These are phyloP conservation scores for Bolboschoenus planiculmis DNA, from an alignment of 176 grass and related monocot genomes.

Conservation along the genomic window DNA sequence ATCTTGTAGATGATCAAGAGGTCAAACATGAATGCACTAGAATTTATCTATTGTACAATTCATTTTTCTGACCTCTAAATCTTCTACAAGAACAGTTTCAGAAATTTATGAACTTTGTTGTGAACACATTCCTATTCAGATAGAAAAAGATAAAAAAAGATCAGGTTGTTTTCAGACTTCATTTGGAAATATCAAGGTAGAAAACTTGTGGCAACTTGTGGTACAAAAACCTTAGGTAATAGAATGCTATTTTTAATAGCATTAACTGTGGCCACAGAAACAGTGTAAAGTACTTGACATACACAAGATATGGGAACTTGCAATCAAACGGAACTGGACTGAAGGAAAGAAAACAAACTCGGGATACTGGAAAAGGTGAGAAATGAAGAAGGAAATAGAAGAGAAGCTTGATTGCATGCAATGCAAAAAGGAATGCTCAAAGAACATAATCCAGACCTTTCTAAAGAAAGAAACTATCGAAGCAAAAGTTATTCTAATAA, in stretches of 20 bases:
- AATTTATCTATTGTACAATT: slow-evolving; percentile 1
- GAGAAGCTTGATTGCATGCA: neutral
- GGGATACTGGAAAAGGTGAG: neutral
- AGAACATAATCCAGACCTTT: neutral
- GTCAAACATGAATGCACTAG: neutral
- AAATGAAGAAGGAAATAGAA: slow-evolving; percentile 5
- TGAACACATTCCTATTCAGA: neutral
- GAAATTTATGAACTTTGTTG: neutral
- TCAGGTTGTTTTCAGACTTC: neutral
- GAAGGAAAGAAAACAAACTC: neutral
- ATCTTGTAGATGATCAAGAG: neutral
- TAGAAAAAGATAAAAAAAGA: neutral
- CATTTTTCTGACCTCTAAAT: neutral
- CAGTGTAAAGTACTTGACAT: neutral
- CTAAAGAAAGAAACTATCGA: neutral
- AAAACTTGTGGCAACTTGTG: neutral
- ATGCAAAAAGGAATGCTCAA: neutral
- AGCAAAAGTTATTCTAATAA: neutral
- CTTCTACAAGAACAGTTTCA: neutral
- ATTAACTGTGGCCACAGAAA: neutral
- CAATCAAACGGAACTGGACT: neutral
- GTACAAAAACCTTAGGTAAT: neutral
- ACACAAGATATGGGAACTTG: neutral
- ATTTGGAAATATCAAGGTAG: neutral
- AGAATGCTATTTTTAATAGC: neutral